Evolutionary conservation across 768 basidiomycete species (phyloP), one percentile per base, ranked within the genome.

Genomic region (Leucocoprinus leucothites): DNA sequence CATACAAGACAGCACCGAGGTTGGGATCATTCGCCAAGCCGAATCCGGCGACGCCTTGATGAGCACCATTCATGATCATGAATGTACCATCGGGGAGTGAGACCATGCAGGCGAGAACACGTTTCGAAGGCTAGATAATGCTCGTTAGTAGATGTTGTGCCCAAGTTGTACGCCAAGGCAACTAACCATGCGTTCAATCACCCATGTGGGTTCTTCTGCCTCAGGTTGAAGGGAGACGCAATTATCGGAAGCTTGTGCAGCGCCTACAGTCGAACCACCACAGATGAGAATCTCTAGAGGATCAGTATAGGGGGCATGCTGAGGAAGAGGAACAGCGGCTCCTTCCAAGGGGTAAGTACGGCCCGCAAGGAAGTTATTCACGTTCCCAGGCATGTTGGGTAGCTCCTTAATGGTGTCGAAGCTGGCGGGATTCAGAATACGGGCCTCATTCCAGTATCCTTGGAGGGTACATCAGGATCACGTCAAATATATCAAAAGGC

Each of bases 371-470:
- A 85, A 84, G 61, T 86, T 81, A 57, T 82, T 84, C 44, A 91
- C 90, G 0, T 84, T 75, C 0, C 85, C 89, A 0, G 90, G 89
- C 58, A 87, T 82, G 60, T 89, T 89, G 14, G 90, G 90, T 4
- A 91, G 67, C 6, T 71, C 68, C 4, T 68, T 68, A 51, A 83
- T 66, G 0, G 89, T 91, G 19, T 74, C 68, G 58, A 91, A 89
- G 1, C 80, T 87, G 9, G 65, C 71, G 0, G 86, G 82, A 55
- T 91, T 79, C 24, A 91, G 71, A 57, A 91, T 81, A 14, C 89
- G 83, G 0, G 89, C 90, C 67, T 91, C 86, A 58, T 92, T 91
- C 71, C 84, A 91, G 63, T 91, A 91, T 0, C 76, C 87, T 89
- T 56, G 7, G 24, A 21, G 8, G 34, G n/a, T 14, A 21, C 16